phyloP scores from a whole-genome alignment of 257 asterid genomes.

The Craterostigma plantagineum region DNA sequence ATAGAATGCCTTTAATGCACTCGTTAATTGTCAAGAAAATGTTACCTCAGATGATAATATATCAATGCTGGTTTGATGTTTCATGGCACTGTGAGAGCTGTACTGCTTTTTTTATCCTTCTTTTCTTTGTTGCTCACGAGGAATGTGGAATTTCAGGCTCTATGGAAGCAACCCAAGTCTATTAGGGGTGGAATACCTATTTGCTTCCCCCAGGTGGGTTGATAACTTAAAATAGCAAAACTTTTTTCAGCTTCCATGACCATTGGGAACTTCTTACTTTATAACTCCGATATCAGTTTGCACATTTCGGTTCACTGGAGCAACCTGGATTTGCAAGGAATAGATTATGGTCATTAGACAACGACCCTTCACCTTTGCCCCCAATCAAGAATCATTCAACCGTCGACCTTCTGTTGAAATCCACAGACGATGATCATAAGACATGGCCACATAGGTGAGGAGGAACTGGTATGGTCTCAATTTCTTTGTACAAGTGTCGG shows the following conservation, averaged over 20 bases:
- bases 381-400: conserved; percentile 40
- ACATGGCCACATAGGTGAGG: conserved; percentile 66
- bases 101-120: no score
- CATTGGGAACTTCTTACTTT: no score
- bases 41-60: no score
- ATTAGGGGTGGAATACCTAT: conserved; percentile 47
- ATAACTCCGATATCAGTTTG: conserved; percentile 19
- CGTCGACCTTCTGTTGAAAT: conserved; percentile 53
- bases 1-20: no score
- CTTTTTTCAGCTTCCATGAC: no score
- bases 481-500: conserved; percentile 4
- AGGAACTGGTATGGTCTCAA: conserved; percentile 4
- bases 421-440: conserved; percentile 75
- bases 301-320: conserved; percentile 74
- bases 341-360: conserved; percentile 58
- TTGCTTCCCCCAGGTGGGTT: conserved; percentile 63
- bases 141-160: conserved; percentile 21
- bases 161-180: conserved; percentile 42
- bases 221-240: conserved; percentile 3
- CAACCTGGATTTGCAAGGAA: conserved; percentile 69
- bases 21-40: no score
- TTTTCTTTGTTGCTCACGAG: neutral
- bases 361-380: conserved; percentile 55
- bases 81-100: no score
- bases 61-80: no score